Evolutionary conservation across 345 rosid genomes (phyloP).

Genomic region (Gossypium thurberi): DNA sequence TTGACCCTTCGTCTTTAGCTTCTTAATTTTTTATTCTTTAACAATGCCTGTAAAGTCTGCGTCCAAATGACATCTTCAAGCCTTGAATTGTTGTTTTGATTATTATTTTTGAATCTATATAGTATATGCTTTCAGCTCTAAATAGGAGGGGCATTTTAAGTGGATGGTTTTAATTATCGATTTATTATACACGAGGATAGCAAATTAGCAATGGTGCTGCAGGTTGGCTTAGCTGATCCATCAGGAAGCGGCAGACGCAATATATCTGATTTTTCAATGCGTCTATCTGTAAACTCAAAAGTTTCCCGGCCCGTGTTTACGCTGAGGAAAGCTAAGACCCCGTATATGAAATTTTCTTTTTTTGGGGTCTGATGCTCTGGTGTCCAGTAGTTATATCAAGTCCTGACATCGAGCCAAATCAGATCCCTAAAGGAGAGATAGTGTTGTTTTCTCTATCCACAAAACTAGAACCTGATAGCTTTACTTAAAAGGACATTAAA

Average conservation of each 20-base stretch:
- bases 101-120: no score
- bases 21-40: not conserved
- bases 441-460: no score
- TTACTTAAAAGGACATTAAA: no score
- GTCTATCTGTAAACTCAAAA: constrained; percentile 12
- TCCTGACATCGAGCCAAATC: no score
- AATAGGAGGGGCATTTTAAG: no score
- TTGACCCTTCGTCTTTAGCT: not conserved
- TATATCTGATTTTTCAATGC: constrained; percentile 12
- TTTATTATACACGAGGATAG: no score
- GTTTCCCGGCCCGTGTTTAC: constrained; percentile 9
- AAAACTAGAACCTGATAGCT: no score
- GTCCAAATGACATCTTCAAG: not conserved
- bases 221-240: not conserved
- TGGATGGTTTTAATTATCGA: no score
- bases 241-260: not conserved
- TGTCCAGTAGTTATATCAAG: no score
- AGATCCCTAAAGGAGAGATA: no score
- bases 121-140: no score
- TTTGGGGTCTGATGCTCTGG: constrained; percentile 17
- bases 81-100: not conserved
- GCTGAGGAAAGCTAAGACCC: constrained; percentile 14
- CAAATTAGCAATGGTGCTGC: not conserved
- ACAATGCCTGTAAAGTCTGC: not conserved
- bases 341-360: constrained; percentile 19